These are phyloP conservation scores for Blumeria hordei DNA, from an alignment of 2,329 filamentous ascomycete species.

Conservation along the genomic window DNA sequence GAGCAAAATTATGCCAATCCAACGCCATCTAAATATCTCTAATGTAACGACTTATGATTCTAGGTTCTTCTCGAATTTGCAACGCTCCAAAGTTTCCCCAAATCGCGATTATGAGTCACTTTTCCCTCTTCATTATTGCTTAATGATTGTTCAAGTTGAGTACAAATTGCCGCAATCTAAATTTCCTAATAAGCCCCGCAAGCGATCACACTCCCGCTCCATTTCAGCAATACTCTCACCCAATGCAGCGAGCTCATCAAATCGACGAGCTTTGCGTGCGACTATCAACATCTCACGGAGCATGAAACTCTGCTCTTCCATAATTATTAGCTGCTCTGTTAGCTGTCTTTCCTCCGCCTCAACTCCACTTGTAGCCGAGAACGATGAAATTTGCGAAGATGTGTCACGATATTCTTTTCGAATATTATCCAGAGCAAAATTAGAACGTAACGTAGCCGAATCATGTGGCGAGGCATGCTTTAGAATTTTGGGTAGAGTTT, in stretches of 20 bases:
- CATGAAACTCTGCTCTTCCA: conserved; percentile 52
- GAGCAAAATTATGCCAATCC: no score
- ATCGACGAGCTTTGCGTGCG: conserved; percentile 40
- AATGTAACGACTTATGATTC: no score
- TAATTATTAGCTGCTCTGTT: conserved; percentile 38
- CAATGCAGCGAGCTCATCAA: conserved; percentile 43
- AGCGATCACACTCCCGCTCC: conserved; percentile 36
- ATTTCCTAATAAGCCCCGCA: conserved; percentile 31
- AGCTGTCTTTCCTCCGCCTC: conserved; percentile 47
- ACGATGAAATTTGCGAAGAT: conserved; percentile 26
- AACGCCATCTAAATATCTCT: no score
- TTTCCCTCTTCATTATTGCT: no score
- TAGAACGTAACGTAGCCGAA: conserved; percentile 7
- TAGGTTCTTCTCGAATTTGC: no score
- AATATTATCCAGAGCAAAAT: conserved; percentile 28
- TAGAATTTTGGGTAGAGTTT: conserved; percentile 31
- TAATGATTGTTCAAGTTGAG: no score
- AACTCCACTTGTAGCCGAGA: conserved; percentile 34
- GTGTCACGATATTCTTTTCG: conserved; percentile 29
- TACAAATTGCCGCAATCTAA: conserved; percentile 19
- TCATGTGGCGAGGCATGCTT: conserved; percentile 31
- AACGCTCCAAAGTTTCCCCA: no score
- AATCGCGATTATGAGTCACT: no score
- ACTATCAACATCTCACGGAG: conserved; percentile 46
- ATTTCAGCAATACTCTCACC: conserved; percentile 41